Base-by-base conservation (phyloP, 371 early-diverging fungal genomes). In the Mucor velutinosus region DNA sequence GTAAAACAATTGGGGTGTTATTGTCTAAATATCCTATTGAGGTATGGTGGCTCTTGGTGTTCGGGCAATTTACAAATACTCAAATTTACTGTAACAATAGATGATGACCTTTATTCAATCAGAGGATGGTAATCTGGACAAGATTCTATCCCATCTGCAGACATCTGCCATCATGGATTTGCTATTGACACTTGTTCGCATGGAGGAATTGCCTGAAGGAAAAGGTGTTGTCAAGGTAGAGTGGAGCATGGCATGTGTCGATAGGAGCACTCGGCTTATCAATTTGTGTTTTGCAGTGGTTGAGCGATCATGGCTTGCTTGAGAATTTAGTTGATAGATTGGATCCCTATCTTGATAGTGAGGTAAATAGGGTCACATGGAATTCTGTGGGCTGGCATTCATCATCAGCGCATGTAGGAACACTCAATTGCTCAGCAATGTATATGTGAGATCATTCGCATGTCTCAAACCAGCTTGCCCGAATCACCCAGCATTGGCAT, bases 381-480 rank as follows among this genome's bases (percentile, higher is more conserved):
- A n/a, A 19, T 14, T 19, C 27, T 11, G 19, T 57, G 29, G 32
- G 47, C 21, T 21, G 12, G 10, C 2, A n/a, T 17, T 39, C 23
- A 58, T 30, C 6, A 49, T 8, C 21, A 7, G 4, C 59, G 25
- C 45, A 33, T 35, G 29, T 63, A 96, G 89, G 89, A 89, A 29
- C 97, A 97, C 79, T 91, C 91, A 47, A 90, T 91, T 47, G 95
- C 95, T 10, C 89, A 95, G 12, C 95, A 96, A 80, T 94, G 95
- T 35, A 79, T 98, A 32, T 82, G 92, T 59, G 97, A 98, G 66
- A 94, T 98, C 32, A 93, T 97, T 58, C 89, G 95, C 29, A 93
- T 97, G 63, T 92, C 92, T 21, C 92, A 92, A 75, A 89, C 91
- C 39, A 91, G 85, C 60, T 86, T 86, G 65, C 78, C 86, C 7